These are phyloP conservation scores for Citrus hindsii DNA, from an alignment of 345 rosid genomes.

Conservation along the genomic window DNA sequence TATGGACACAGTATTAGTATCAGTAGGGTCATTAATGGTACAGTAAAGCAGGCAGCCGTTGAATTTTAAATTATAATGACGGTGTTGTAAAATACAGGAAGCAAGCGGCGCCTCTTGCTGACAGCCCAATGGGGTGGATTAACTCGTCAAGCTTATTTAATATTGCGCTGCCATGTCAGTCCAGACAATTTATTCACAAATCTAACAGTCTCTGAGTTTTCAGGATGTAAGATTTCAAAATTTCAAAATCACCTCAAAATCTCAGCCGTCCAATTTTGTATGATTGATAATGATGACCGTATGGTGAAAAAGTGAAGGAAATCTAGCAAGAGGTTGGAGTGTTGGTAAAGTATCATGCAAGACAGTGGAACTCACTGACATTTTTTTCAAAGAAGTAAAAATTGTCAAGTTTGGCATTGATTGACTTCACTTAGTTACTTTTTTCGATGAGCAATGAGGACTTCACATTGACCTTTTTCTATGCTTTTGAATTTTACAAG, in stretches of 20 bases:
- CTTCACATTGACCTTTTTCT: background rate
- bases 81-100: background rate
- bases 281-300: background rate
- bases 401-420: background rate
- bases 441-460: background rate
- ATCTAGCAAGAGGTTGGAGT: background rate
- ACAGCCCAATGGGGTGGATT: slow-evolving; percentile 11
- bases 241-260: background rate
- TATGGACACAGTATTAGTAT: background rate
- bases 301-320: background rate
- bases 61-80: slow-evolving; percentile 21
- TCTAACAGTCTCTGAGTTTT: background rate
- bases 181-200: background rate
- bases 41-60: slow-evolving; percentile 7
- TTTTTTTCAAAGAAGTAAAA: too few relatives aligned
- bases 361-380: background rate
- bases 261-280: background rate
- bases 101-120: slow-evolving; percentile 29
- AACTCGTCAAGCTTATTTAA: background rate
- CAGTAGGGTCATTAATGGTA: background rate
- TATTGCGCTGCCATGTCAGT: background rate
- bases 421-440: background rate
- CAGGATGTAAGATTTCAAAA: background rate
- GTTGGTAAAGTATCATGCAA: background rate
- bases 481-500: background rate